Evolutionary conservation across 2,329 filamentous ascomycete species (phyloP).

Genomic region (Colletotrichum viniferum): DNA sequence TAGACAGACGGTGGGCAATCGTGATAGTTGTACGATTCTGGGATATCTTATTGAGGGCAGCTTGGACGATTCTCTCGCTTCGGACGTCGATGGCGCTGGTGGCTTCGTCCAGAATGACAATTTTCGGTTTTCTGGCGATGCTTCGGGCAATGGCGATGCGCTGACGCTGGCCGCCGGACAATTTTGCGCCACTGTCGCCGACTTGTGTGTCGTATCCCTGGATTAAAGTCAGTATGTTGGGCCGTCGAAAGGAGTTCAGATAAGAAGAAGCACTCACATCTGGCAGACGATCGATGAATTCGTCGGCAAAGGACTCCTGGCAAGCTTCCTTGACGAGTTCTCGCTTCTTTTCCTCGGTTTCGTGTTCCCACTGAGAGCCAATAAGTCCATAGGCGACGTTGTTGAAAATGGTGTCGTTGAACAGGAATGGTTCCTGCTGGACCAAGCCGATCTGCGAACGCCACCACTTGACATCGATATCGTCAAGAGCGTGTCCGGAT

Average conservation of each 20-base stretch:
- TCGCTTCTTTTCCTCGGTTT: constrained; percentile 58
- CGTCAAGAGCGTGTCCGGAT: constrained; percentile 56
- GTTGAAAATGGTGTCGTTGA: constrained; percentile 67
- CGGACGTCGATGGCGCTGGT: constrained; percentile 68
- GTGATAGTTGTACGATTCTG: constrained; percentile 71
- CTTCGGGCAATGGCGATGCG: constrained; percentile 78
- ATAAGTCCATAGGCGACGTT: constrained; percentile 67
- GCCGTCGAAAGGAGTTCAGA: neutral
- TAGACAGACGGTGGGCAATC: constrained; percentile 77
- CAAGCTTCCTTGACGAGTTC: constrained; percentile 68
- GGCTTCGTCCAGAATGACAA: constrained; percentile 79
- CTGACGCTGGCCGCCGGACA: constrained; percentile 87
- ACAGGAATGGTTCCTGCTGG: constrained; percentile 71
- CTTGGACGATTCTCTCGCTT: constrained; percentile 66
- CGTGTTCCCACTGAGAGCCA: constrained; percentile 56
- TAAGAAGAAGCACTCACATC: constrained; percentile 36
- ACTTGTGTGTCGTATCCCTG: constrained; percentile 75
- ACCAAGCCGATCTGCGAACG: constrained; percentile 67
- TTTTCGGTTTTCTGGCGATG: constrained; percentile 73
- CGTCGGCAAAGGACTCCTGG: constrained; percentile 70
- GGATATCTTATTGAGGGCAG: constrained; percentile 65
- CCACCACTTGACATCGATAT: constrained; percentile 69
- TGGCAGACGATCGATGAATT: constrained; percentile 70
- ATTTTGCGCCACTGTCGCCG: constrained; percentile 61
- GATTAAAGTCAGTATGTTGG: neutral